These are phyloP conservation scores for Periconia macrospinosa DNA, from an alignment of 2,329 filamentous ascomycete genomes.

Conservation along the genomic window DNA sequence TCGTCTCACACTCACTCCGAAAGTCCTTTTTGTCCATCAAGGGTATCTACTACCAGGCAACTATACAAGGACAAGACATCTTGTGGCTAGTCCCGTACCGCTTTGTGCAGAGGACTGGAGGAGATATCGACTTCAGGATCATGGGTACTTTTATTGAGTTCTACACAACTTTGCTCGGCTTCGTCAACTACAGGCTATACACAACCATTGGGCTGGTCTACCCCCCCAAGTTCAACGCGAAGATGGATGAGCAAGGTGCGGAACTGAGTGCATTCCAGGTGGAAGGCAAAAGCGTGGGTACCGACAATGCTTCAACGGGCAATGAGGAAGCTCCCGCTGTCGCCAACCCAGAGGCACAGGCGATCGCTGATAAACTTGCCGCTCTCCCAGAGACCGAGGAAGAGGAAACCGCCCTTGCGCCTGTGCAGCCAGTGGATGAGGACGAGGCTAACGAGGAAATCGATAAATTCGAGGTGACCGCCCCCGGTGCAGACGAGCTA, in stretches of 20 bases:
- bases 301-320: slow-evolving; percentile 25
- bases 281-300: slow-evolving; percentile 67
- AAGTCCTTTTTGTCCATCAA: slow-evolving; percentile 99
- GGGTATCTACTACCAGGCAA: slow-evolving; percentile 98
- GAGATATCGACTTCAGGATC: slow-evolving; percentile 96
- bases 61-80: slow-evolving; percentile 94
- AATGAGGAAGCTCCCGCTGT: slow-evolving; percentile 25
- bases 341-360: slow-evolving; percentile 49
- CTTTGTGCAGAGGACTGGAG: slow-evolving; percentile 92
- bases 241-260: slow-evolving; percentile 84
- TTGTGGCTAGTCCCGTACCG: slow-evolving; percentile 97
- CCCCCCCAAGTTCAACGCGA: slow-evolving; percentile 87
- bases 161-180: slow-evolving; percentile 93
- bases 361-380: slow-evolving; percentile 51
- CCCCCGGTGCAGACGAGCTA: slow-evolving; percentile 81
- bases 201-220: slow-evolving; percentile 90
- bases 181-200: slow-evolving; percentile 95
- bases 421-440: slow-evolving; percentile 26
- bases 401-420: slow-evolving; percentile 19
- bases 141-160: slow-evolving; percentile 99
- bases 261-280: slow-evolving; percentile 90
- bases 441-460: slow-evolving; percentile 57
- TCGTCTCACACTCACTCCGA: slow-evolving; percentile 83
- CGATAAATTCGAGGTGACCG: slow-evolving; percentile 88
- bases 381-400: slow-evolving; percentile 42